phyloP scores from a whole-genome alignment of 2,329 filamentous ascomycete species.

The Microascus cirrosus region DNA sequence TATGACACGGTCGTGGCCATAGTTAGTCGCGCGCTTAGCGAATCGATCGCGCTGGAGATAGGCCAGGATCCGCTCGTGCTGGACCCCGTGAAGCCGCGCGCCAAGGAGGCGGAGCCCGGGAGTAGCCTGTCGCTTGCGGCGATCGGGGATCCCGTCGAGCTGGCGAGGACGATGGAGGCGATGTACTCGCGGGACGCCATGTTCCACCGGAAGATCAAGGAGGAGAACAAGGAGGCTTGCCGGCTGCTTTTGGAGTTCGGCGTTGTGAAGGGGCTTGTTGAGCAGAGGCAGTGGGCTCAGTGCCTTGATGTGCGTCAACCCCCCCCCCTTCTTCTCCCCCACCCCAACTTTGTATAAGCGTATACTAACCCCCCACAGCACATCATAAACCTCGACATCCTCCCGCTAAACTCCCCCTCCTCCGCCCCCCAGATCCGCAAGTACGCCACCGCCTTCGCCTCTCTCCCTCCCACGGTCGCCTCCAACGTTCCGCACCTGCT shows the following conservation, averaged over 20 bases:
- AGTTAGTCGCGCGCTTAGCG: conserved; percentile 79
- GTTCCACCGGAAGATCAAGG: conserved; percentile 47
- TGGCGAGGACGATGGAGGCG: conserved; percentile 49
- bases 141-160: conserved; percentile 49
- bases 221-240: conserved; percentile 45
- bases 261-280: conserved; percentile 45
- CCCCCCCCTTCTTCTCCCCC: not conserved
- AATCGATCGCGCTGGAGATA: conserved; percentile 77
- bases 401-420: conserved; percentile 65
- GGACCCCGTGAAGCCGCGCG: conserved; percentile 62
- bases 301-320: conserved; percentile 42
- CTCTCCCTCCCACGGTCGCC: conserved; percentile 68
- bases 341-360: not conserved
- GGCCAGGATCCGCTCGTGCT: conserved; percentile 70
- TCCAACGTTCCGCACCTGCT: conserved; percentile 85
- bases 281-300: conserved; percentile 43
- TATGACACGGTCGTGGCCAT: conserved; percentile 91
- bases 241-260: conserved; percentile 49
- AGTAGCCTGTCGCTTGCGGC: conserved; percentile 50
- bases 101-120: conserved; percentile 23
- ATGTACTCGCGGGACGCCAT: conserved; percentile 52
- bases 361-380: conserved; percentile 32
- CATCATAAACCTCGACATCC: conserved; percentile 64
- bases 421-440: conserved; percentile 70
- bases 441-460: conserved; percentile 70